Evolutionary conservation across 2,329 filamentous ascomycete genomes (phyloP), one percentile per base, ranked within the genome.

Genomic region (Phaeoacremonium minimum): DNA sequence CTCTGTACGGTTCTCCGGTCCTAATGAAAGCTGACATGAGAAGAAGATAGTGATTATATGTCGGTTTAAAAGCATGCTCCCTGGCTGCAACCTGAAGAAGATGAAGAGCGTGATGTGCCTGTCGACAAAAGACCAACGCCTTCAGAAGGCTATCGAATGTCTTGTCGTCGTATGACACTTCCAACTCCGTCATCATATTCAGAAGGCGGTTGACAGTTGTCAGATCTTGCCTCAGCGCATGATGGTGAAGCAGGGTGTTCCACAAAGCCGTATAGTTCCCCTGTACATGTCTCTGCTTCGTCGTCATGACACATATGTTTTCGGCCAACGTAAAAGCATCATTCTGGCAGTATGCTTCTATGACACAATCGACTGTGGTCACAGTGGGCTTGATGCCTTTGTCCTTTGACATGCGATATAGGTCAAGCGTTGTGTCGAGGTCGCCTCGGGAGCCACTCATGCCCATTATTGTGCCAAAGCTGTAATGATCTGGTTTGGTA

Each of bases 161-260:
- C 32, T 63, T 57, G 6, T 61, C 49, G 42, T 77, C 59, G 61
- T 73, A 77, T 8, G 64, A 51, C 11, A 80, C 50, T 1, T 58
- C 50, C 28, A 60, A 53, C 11, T 63, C 55, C 15, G 62, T 65
- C 76, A 80, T 80, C 22, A 51, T 42, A 22, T 61, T 56, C 15
- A 78, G 58, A 6, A 76, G 38, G 5, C 59, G 62, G 47, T 77
- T 70, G 36, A 75, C 63, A 32, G 61, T 61, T n/a, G 52, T 53
- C 6, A 78, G 55, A 35, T 71, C 66, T 37, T 83, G 75, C 6
- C 75, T 71, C 37, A 77, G 64, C 6, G 85, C 86, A 55, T 88
- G 74, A 42, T 83, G 77, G 38, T 74, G 70, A 5, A 96, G 65
- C 19, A 96, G 62, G 36, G 78, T 71, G 52, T 96, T 95, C 86